Evolutionary conservation across 1,284 basidiomycete species (phyloP).

Genomic region (Melampsora americana): DNA sequence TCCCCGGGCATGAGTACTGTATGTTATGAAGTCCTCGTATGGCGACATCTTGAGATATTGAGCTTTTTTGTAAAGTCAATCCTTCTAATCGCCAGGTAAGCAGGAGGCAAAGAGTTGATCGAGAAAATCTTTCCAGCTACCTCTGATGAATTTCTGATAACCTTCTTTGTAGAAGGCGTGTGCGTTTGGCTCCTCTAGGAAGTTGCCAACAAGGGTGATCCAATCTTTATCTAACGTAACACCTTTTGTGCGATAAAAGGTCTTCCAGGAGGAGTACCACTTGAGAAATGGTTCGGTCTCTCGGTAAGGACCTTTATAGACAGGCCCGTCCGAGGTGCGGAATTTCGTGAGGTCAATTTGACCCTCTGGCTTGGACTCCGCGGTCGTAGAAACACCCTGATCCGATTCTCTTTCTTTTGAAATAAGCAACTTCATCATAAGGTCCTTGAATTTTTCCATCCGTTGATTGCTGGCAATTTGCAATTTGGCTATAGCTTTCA

Average conservation of each 20-base stretch:
- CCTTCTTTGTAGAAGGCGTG: neutral
- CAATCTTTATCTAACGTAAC: neutral
- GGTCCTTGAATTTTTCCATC: no score
- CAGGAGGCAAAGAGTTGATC: neutral
- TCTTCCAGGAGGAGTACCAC: constrained; percentile 2
- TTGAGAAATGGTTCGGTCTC: constrained; percentile 12
- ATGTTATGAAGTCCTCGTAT: neutral
- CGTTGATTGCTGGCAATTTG: no score
- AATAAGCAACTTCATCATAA: no score
- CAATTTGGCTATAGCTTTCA: no score
- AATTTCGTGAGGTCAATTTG: neutral
- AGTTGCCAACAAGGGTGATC: constrained; percentile 1
- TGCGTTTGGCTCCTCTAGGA: constrained; percentile 13
- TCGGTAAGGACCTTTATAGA: no score
- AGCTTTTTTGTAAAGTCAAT: neutral
- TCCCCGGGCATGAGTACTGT: neutral
- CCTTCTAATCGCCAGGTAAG: neutral
- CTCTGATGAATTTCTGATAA: neutral
- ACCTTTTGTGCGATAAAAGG: constrained; percentile 17
- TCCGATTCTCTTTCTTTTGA: no score
- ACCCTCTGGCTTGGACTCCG: neutral
- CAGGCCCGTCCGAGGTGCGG: neutral
- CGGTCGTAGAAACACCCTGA: no score
- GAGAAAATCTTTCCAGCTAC: constrained; percentile 3
- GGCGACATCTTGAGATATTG: neutral